Evolutionary conservation across 495 filamentous ascomycete genomes (phyloP).

Genomic region (Aspergillus nanangensis): DNA sequence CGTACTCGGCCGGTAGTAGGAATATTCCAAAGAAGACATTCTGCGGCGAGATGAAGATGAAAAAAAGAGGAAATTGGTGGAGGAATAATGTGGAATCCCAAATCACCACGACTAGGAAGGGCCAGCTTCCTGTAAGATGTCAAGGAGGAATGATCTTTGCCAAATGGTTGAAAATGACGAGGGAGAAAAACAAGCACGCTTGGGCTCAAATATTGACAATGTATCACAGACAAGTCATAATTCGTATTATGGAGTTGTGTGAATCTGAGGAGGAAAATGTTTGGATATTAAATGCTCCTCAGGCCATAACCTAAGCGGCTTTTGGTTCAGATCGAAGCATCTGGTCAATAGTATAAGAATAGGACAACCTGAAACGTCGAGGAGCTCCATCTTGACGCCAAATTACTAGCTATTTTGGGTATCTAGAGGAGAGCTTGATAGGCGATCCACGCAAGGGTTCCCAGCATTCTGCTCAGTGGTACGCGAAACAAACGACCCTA

Average conservation of each 20-base stretch:
- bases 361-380: slow-evolving; percentile 42
- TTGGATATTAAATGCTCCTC: slow-evolving; percentile 42
- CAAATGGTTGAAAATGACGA: slow-evolving; percentile 1
- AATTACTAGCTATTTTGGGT: slow-evolving; percentile 6
- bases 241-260: slow-evolving; percentile 9
- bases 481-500: slow-evolving; percentile 32
- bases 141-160: slow-evolving; percentile 4
- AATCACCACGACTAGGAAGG: slow-evolving; percentile 6
- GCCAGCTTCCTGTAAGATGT: slow-evolving; percentile 19
- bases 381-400: slow-evolving; percentile 34
- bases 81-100: background rate
- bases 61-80: slow-evolving; percentile 1
- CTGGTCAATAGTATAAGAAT: slow-evolving; percentile 21
- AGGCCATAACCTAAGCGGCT: slow-evolving; percentile 14
- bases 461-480: slow-evolving; percentile 19
- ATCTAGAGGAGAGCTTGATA: slow-evolving; percentile 4
- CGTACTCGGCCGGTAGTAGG: slow-evolving; percentile 44
- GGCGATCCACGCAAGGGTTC: slow-evolving; percentile 1
- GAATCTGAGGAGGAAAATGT: slow-evolving; percentile 22
- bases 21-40: no score
- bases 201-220: slow-evolving; percentile 4
- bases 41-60: slow-evolving; percentile 42
- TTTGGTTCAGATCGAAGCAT: slow-evolving; percentile 22
- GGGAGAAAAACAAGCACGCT: slow-evolving; percentile 4
- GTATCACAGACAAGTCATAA: slow-evolving; percentile 15